A percentile compares a stretch with the other conserved stretches of the same genome.
These are phyloP conservation scores for Mucuna pruriens DNA, from an alignment of 306 rosid species.

Conservation along the genomic window DNA sequence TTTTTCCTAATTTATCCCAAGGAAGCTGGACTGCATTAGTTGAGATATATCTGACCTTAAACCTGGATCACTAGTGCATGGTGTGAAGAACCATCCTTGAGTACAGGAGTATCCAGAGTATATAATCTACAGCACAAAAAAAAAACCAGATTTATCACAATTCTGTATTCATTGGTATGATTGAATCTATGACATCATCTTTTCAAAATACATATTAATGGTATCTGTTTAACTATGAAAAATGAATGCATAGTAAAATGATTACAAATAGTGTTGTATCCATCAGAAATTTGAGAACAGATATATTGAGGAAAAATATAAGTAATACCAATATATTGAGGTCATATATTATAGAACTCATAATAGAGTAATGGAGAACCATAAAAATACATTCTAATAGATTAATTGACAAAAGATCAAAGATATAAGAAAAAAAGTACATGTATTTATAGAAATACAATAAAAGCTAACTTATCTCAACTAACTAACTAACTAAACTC, in stretches of 20 bases:
- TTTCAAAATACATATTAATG: not conserved
- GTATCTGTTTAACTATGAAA: not conserved
- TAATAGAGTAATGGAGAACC: too few species aligned
- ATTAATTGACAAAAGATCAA: too few species aligned
- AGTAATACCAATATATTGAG: too few species aligned
- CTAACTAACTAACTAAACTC: too few species aligned
- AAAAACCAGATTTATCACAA: not conserved
- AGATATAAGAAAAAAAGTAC: too few species aligned
- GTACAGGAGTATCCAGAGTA: conserved; percentile 86
- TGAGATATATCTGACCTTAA: conserved; percentile 68
- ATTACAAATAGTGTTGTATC: too few species aligned
- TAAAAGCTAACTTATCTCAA: too few species aligned
- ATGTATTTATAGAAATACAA: too few species aligned
- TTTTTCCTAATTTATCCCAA: not conserved
- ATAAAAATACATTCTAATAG: too few species aligned
- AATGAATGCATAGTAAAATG: not conserved
- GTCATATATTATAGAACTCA: too few species aligned
- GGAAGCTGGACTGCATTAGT: conserved; percentile 15
- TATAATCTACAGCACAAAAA: conserved; percentile 60
- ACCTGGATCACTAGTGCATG: conserved; percentile 78
- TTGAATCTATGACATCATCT: not conserved
- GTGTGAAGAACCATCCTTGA: conserved; percentile 99
- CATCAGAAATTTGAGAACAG: too few species aligned
- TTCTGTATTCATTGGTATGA: not conserved
- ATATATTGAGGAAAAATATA: too few species aligned